These are phyloP conservation scores for Lactifluus rugatus DNA, from an alignment of 768 basidiomycete species.

Conservation along the genomic window DNA sequence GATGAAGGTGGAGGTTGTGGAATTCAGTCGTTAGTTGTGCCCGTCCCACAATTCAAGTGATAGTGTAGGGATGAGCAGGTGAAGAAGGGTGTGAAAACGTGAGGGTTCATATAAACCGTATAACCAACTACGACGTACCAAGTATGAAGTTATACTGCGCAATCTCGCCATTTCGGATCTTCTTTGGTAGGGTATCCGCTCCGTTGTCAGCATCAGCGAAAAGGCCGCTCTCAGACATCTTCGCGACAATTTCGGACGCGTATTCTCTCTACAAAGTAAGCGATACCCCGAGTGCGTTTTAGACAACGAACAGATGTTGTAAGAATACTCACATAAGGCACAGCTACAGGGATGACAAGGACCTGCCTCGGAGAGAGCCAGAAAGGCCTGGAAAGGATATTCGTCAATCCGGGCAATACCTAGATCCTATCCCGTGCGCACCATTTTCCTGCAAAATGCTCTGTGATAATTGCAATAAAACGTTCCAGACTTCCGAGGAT, in stretches of 20 bases:
- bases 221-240: slow-evolving; percentile 58
- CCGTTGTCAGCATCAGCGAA: slow-evolving; percentile 91
- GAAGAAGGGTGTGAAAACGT: background rate
- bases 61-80: background rate
- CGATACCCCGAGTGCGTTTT: background rate
- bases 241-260: slow-evolving; percentile 68
- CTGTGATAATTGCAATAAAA: slow-evolving; percentile 94
- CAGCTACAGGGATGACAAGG: slow-evolving; percentile 87
- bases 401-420: background rate
- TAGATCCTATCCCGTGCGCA: slow-evolving; percentile 28
- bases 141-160: slow-evolving; percentile 98
- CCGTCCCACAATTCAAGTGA: background rate
- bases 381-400: slow-evolving; percentile 62
- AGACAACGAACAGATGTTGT: background rate
- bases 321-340: slow-evolving; percentile 62
- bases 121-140: slow-evolving; percentile 40
- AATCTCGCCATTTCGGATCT: slow-evolving; percentile 94
- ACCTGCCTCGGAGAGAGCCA: slow-evolving; percentile 98
- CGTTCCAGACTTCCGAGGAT: slow-evolving; percentile 90
- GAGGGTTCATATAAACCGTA: background rate
- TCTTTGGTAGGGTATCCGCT: slow-evolving; percentile 89
- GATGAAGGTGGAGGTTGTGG: background rate
- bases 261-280: slow-evolving; percentile 65
- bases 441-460: slow-evolving; percentile 98
- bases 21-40: background rate